Conservation (phyloP, 2,329 filamentous ascomycete genomes). For the Neofusicoccum sp. region DNA sequence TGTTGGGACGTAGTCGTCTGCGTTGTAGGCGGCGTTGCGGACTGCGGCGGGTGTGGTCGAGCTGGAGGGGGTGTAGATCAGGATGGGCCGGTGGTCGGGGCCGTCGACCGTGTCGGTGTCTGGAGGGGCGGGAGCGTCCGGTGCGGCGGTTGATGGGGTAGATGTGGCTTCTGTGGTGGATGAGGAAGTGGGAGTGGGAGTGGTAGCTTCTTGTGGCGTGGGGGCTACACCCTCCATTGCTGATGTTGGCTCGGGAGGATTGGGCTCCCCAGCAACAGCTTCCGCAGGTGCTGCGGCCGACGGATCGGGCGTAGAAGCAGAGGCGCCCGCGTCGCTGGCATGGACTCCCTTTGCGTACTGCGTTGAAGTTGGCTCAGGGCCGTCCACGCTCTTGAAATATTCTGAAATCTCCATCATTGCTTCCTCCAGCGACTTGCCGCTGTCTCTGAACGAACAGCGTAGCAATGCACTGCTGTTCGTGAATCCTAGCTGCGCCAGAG, state of each 20-base stretch:
- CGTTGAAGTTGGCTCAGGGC: neutral
- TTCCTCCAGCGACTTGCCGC: constrained; percentile 75
- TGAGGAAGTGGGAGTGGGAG: constrained; percentile 23
- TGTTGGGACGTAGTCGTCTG: constrained; percentile 73
- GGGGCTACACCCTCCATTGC: constrained; percentile 18
- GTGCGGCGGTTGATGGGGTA: constrained; percentile 21
- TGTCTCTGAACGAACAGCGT: constrained; percentile 72
- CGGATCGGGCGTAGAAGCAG: constrained; percentile 25
- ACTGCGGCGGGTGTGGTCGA: constrained; percentile 75
- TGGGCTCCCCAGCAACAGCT: constrained; percentile 27
- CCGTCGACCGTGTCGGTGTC: constrained; percentile 14
- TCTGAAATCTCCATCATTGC: constrained; percentile 78
- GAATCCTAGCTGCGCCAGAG: constrained; percentile 79
- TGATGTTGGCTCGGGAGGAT: neutral
- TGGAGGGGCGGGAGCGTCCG: constrained; percentile 22
- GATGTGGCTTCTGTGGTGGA: constrained; percentile 16
- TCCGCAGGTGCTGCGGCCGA: constrained; percentile 29
- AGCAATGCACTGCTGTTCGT: constrained; percentile 80
- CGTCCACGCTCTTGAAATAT: constrained; percentile 61
- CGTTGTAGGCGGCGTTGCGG: constrained; percentile 58
- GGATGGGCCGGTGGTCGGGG: constrained; percentile 52
- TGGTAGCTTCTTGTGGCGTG: constrained; percentile 25
- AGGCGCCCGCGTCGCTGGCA: constrained; percentile 28
- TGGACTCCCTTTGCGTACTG: constrained; percentile 26
- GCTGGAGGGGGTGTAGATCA: constrained; percentile 75